Base-by-base conservation (phyloP, 1,284 basidiomycete genomes). In the Cyathus pygmaeus region DNA sequence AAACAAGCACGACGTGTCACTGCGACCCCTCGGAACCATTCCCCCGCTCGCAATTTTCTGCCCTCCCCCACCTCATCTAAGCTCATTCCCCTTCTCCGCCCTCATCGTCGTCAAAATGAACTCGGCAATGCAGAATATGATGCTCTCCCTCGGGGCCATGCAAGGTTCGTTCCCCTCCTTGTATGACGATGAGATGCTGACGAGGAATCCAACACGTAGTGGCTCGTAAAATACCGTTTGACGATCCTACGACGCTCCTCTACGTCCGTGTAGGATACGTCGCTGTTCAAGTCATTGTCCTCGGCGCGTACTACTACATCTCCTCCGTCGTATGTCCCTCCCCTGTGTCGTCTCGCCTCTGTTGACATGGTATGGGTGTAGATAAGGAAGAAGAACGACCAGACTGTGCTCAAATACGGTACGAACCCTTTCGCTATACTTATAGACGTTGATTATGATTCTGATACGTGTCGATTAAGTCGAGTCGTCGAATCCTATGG, bases 301-400 rank as follows among this genome's bases (percentile, higher is more conserved):
- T 96, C 39, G 88, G 80, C 27, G 76, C 86, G 36, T 96, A 94
- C 83, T 96, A 94, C 83, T 93, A 86, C 69, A 79, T 88, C 53
- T 90, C 92, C 19, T 76, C 85, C 72, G 84, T 87, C 76, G 91
- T 93, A 59, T 56, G 83, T 68, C 24, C n/a, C 19, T 44, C 21
- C 53, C 54, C 15, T 41, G n/a, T 44, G 53, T 39, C 57, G 58
- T 59, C 49, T 30, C 49, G 21, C 55, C 44, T 41, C 29, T 23
- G 55, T 57, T 55, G 47, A 27, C 47, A 2, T 29, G 39, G 15
- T 56, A 13, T 69, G 21, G 9, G n/a, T 47, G 44, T 47, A 96
- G 94, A 89, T 98, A 80, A 96, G 95, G 85, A 83, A 87, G 71
- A 96, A 95, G 87, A 99, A 99, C 75, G 97, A 99, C 80, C 87